A percentile compares a stretch with the other conserved stretches of the same genome.
Evolutionary conservation across 305 asterid genomes (phyloP).

Genomic region (Salvia sclarea): DNA sequence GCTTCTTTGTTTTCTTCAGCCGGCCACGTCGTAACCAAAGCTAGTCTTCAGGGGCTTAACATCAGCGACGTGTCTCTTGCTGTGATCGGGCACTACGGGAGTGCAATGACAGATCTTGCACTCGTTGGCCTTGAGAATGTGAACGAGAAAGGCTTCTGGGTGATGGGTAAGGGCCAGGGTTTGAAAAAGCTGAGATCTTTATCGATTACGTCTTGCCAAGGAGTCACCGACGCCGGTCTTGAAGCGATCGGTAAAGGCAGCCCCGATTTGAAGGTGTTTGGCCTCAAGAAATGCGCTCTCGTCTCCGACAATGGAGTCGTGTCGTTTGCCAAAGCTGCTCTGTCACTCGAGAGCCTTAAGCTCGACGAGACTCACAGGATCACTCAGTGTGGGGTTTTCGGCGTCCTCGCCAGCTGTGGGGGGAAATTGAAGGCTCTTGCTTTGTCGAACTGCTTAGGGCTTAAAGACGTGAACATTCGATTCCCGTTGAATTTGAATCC

Average conservation of each 20-base stretch:
- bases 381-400: slow-evolving; percentile 69
- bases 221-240: slow-evolving; percentile 67
- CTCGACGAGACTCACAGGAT: slow-evolving; percentile 78
- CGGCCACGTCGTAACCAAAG: slow-evolving; percentile 58
- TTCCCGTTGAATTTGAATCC: slow-evolving; percentile 39
- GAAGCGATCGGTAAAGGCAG: slow-evolving; percentile 70
- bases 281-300: slow-evolving; percentile 55
- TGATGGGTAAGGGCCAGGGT: slow-evolving; percentile 86
- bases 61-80: slow-evolving; percentile 81
- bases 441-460: slow-evolving; percentile 67
- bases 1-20: slow-evolving; percentile 68
- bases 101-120: slow-evolving; percentile 56
- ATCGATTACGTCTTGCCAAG: slow-evolving; percentile 63
- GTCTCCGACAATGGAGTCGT: slow-evolving; percentile 78
- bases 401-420: slow-evolving; percentile 53
- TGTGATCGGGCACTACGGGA: slow-evolving; percentile 85
- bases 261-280: slow-evolving; percentile 58
- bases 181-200: slow-evolving; percentile 69
- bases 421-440: slow-evolving; percentile 65
- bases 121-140: slow-evolving; percentile 60
- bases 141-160: slow-evolving; percentile 95
- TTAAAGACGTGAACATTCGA: slow-evolving; percentile 46
- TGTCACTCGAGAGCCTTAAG: slow-evolving; percentile 60
- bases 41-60: slow-evolving; percentile 57
- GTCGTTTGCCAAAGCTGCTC: slow-evolving; percentile 57